Evolutionary conservation across 1,284 basidiomycete genomes (phyloP), one percentile per base, ranked within the genome.

Genomic region (Apiotrichum veenhuisii): DNA sequence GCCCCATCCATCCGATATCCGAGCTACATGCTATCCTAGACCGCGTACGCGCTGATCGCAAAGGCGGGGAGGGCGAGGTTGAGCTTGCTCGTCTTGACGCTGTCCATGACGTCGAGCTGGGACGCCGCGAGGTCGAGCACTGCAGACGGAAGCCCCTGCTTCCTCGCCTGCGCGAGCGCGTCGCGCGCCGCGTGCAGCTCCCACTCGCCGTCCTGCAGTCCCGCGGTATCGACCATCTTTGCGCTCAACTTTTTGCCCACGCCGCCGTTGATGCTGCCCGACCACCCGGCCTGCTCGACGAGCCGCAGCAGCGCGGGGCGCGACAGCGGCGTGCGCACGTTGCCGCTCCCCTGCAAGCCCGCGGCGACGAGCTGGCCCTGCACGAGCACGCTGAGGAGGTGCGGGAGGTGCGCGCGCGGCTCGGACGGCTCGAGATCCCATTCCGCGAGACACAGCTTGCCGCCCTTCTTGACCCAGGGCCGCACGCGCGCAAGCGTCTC

Each of bases 361-460:
- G 30, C 44, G 14, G 33, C 9, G 11, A 25, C 30, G 22, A 50
- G 20, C 36, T 40, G 20, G 34, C 44, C 27, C 37, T 33, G 43
- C 38, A 38, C 44, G 27, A 44, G 27, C 38, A 49, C 44, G 15
- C 50, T 37, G 44, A 52, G 44, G 38, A 44, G 44, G 40, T 57
- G 55, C 38, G 55, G 55, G 20, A 42, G 20, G 37, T 36, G 38
- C 18, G 22, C 44, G n/a, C 40, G 40, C 40, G 22, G 23, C 7
- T 45, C 26, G 30, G 34, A 14, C 38, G 55, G 44, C 7, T 46
- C 23, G 18, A 50, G 49, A 10, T 45, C 50, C 22, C 44, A 57
- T 44, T 57, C 55, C 23, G 55, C 55, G 18, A 57, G 38, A 48
- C 45, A 34, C 38, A 44, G 30, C n/a, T 33, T n/a, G 14, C 44